These are phyloP conservation scores for Fusarium penzigii DNA, from an alignment of 2,329 filamentous ascomycete genomes.

Conservation along the genomic window DNA sequence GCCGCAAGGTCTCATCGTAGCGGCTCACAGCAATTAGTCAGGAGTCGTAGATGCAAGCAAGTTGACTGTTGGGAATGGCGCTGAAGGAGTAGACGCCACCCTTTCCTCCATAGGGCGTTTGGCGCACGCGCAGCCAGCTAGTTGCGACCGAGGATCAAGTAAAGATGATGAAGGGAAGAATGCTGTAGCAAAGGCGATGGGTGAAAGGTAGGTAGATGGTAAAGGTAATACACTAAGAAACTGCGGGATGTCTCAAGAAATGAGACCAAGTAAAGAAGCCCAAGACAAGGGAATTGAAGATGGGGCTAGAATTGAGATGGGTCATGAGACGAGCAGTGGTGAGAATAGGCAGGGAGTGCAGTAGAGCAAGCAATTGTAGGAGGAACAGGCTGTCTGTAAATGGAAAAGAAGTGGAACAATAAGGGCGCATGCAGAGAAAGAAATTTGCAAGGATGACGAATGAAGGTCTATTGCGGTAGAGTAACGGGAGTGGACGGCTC, in stretches of 20 bases:
- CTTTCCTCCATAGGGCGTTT: conserved; percentile 22
- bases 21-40: conserved; percentile 3
- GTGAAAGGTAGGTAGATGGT: conserved; percentile 4
- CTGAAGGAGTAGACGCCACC: conserved; percentile 21
- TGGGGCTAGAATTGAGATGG: conserved; percentile 16
- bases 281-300: conserved; percentile 20
- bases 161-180: background rate
- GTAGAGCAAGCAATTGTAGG: conserved; percentile 11
- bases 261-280: conserved; percentile 15
- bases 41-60: background rate
- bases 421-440: no score
- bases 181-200: background rate
- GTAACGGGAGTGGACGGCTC: no score
- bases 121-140: conserved; percentile 13
- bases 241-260: conserved; percentile 22
- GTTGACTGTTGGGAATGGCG: conserved; percentile 20
- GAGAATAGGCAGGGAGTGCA: conserved; percentile 13
- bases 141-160: conserved; percentile 6
- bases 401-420: conserved; percentile 10
- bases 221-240: conserved; percentile 10
- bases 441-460: no score
- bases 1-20: conserved; percentile 28
- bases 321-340: conserved; percentile 18
- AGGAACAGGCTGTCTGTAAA: no score
- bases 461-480: no score